Evolutionary conservation across 2,329 filamentous ascomycete species (phyloP), one percentile per base, ranked within the genome.

Genomic region (Colletotrichum somersetense): DNA sequence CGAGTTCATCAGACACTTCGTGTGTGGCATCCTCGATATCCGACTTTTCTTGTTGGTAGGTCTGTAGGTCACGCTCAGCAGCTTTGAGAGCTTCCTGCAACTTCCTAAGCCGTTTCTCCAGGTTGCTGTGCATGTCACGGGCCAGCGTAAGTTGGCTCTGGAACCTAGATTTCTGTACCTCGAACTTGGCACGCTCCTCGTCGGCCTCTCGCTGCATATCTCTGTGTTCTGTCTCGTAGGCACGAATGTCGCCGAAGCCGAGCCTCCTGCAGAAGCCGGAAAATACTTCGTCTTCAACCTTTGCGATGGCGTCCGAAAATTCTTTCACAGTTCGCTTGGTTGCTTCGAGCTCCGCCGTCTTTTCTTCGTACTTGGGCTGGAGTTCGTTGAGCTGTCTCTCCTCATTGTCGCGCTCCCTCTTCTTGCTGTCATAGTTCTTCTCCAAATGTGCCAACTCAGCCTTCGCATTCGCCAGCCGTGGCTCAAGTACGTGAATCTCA

Each of bases 151-250:
- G 81, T 59, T 85, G 86, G 76, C 84, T 89, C 73, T 92, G 88
- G 40, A 98, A 85, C 53, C 91, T 90, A 77, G 94, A 91, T 79
- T 91, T 93, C 79, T 99, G 96, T 5, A 92, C 91, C 67, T 92
- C 93, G 77, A 97, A 98, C 75, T 95, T 91, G 65, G 93, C 91
- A 74, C 94, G 94, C 85, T 95, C 95, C 81, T 96, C 91, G 0
- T 92, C 91, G 56, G 93, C 93, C 80, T 98, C 94, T 80, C 97
- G 94, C 81, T 98, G 95, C 61, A 97, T 85, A 53, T 93, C 95
- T 61, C 96, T 96, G 82, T 98, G 96, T 76, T 97, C 95, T 35
- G 92, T 92, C 80, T 98, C 95, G 78, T 98, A 99, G 70, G 94
- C 93, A 71, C 96, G 93, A 75, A 99, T 97, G 77, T 97, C 92